A percentile compares a stretch with the other conserved stretches of the same genome.
These are phyloP conservation scores for Chenopodium formosanum DNA, from an alignment of 148 eudicot genomes.

Conservation along the genomic window DNA sequence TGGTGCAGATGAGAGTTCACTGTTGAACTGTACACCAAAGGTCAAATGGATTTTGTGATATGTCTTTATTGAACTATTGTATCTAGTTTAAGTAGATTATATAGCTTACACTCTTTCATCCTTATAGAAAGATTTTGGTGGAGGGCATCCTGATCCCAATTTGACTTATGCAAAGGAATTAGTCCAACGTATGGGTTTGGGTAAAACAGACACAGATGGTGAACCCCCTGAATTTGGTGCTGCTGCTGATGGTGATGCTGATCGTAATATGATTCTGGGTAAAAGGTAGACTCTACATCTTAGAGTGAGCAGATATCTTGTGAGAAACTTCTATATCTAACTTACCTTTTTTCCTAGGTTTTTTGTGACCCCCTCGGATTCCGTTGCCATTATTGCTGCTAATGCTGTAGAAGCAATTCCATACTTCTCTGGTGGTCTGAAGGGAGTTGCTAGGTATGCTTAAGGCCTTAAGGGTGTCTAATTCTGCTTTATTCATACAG, in stretches of 20 bases:
- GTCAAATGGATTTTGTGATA: constrained; percentile 32
- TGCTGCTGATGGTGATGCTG: constrained; percentile 99
- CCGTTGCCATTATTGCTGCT: constrained; percentile 98
- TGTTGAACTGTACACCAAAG: constrained; percentile 88
- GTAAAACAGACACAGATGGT: constrained; percentile 48
- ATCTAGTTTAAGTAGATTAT: background rate
- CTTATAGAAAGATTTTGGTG: constrained; percentile 91
- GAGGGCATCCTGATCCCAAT: constrained; percentile 99
- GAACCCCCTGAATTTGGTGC: constrained; percentile 99
- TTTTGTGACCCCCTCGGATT: constrained; percentile 96
- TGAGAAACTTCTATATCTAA: constrained; percentile 7
- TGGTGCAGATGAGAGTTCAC: constrained; percentile 73
- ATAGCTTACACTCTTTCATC: background rate
- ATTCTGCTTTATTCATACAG: background rate
- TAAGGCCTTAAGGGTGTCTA: constrained; percentile 13
- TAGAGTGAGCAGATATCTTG: background rate
- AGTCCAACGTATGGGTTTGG: constrained; percentile 93
- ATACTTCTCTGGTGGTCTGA: constrained; percentile 88
- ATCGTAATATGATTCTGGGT: constrained; percentile 94
- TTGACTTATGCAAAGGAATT: constrained; percentile 94
- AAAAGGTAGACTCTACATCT: constrained; percentile 54
- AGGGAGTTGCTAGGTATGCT: constrained; percentile 91
- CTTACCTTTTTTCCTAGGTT: constrained; percentile 53
- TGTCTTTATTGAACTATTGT: background rate
- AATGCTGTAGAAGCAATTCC: constrained; percentile 90